phyloP scores from a whole-genome alignment of 2,329 filamentous ascomycete genomes.

The Gnomoniopsis smithogilvyi region DNA sequence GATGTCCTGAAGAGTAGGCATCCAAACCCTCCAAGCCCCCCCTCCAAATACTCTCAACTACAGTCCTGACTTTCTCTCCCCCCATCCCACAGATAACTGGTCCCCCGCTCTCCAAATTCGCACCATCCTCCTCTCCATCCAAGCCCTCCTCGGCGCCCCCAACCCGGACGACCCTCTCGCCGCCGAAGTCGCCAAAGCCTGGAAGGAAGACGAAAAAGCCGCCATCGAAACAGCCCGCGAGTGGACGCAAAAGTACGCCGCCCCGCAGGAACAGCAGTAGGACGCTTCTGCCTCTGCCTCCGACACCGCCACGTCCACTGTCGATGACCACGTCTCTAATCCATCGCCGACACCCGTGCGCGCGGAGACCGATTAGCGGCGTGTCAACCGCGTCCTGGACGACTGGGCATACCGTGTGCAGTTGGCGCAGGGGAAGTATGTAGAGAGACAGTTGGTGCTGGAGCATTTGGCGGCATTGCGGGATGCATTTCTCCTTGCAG shows the following conservation, averaged over 20 bases:
- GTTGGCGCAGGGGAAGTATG: too few species aligned
- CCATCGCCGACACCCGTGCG: too few species aligned
- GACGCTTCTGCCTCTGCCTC: neutral
- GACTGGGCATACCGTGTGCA: too few species aligned
- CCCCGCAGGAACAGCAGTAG: conserved; percentile 6
- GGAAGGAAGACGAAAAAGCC: conserved; percentile 93
- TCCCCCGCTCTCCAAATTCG: conserved; percentile 96
- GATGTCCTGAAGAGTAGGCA: conserved; percentile 91
- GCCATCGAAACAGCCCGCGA: conserved; percentile 90
- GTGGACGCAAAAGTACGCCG: conserved; percentile 85
- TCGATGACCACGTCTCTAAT: neutral
- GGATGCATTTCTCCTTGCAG: too few species aligned
- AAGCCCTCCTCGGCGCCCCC: conserved; percentile 90
- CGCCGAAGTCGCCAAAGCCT: conserved; percentile 94
- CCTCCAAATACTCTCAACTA: neutral
- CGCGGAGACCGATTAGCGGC: neutral
- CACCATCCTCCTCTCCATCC: conserved; percentile 97
- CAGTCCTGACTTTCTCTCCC: conserved; percentile 13
- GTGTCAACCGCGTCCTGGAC: too few species aligned
- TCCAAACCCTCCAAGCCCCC: neutral
- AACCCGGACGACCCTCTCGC: conserved; percentile 99
- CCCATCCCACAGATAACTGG: conserved; percentile 75
- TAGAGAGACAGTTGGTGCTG: too few species aligned
- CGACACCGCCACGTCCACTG: neutral
- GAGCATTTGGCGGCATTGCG: too few species aligned